Evolutionary conservation across 768 basidiomycete species (phyloP), one percentile per base, ranked within the genome.

Genomic region (Suillus subluteus): DNA sequence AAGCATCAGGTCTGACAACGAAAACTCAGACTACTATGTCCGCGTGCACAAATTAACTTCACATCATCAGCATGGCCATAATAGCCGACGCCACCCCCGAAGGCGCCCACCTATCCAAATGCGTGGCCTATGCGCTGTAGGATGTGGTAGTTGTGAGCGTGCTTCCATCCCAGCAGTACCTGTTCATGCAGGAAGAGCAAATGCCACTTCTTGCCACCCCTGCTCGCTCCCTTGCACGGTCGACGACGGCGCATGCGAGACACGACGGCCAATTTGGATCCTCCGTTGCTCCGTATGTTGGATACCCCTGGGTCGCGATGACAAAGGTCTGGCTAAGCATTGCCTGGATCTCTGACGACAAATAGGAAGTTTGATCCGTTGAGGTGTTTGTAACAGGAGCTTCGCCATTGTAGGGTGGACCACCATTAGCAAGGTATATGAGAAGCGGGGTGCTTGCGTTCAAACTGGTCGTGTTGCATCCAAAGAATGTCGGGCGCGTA

Each of bases 401-500:
- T 30, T 76, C 70, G 23, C 80, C 75, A 40, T 82, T 75, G 65
- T 72, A 76, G 52, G 81, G 82, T 2, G 81, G 75, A 6, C 82
- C 83, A 37, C 86, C 85, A 69, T 84, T 86, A 1, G 87, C 87
- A n/a, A 88, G 74, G 74, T 90, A 90, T 64, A 88, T 80, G 18
- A 89, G 69, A 46, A 88, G 72, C 3, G 87, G 87, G 5, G 79
- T 80, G 50, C 73, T 76, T 0, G 66, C 69, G 30, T 71, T 74
- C 58, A 69, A 69, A 32, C 62, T 72, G 50, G 71, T 66, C 38
- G 67, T 68, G 8, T 79, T 69, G 69, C 84, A 84, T 5, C 83
- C 85, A 70, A 84, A 84, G 74, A 86, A 83, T 12, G 82, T 82
- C 8, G 82, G 83, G 11, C 77, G 75, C 0, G 66, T 62, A 40